Base-by-base conservation (phyloP, 202 grass and related monocot species). In the Panicum virgatum region DNA sequence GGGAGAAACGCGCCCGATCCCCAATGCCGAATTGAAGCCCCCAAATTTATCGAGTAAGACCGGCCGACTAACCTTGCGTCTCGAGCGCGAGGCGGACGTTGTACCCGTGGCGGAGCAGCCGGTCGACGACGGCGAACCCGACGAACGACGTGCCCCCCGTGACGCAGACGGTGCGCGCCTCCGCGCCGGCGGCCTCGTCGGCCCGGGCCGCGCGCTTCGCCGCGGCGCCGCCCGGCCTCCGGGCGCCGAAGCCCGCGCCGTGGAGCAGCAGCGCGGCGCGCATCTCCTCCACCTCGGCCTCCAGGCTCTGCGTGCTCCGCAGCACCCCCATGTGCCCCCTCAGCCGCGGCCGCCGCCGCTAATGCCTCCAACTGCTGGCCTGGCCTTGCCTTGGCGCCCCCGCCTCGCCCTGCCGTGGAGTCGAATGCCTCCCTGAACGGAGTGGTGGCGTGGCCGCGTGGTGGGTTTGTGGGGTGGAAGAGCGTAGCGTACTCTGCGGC, bases 231-330 rank as follows among this genome's bases (percentile, higher is more conserved):
- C 80, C 73, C 22, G 40, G 44, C 73, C 57, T 60, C 58, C 80
- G 46, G 64, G 62, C 85, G 85, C 88, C 90, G 86, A 56, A 67
- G 48, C 61, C 11, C 12, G 48, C 58, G 40, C 79, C 85, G 50
- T 62, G 68, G 34, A 75, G 60, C 18, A 80, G 42, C 74, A 96
- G 82, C 80, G 88, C 82, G 53, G 84, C 80, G 22, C 90, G 82
- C 89, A 98, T 85, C 86, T 96, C 92, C 87, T 93, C 86, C 80
- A 98, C 92, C 87, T 98, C 92, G 20, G 92, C 90, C 84, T 91
- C 92, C 84, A 92, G 81, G 65, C 90, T 93, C 77, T 95, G 90
- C 73, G 90, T 95, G 83, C 88, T 97, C 81, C 94, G 80, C 80
- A 98, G 78, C 61, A 98, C 92, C 40, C 96, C 96, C 96, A 96